A percentile compares a stretch with the other conserved stretches of the same genome.
phyloP scores from a whole-genome alignment of 495 filamentous ascomycete species.

The Tuber borchii region DNA sequence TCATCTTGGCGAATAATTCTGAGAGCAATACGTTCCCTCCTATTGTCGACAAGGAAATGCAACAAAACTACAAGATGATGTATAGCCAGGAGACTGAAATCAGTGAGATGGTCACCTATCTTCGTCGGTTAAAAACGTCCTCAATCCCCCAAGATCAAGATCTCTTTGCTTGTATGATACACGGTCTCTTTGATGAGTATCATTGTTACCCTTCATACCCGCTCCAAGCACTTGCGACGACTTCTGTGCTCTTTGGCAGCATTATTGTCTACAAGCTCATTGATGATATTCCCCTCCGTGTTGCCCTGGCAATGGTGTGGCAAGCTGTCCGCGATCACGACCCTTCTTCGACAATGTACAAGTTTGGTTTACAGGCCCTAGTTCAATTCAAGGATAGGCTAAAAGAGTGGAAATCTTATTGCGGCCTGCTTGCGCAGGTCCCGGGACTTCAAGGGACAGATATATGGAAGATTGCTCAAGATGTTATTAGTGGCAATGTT shows the following conservation, averaged over 20 bases:
- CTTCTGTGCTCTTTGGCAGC: conserved; percentile 91
- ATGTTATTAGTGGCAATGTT: conserved; percentile 56
- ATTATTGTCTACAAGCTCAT: conserved; percentile 91
- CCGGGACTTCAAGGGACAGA: conserved; percentile 76
- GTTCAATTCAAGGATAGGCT: conserved; percentile 75
- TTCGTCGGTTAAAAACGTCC: conserved; percentile 79
- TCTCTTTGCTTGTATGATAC: conserved; percentile 96
- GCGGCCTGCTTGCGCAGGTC: conserved; percentile 70
- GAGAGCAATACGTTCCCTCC: conserved; percentile 69
- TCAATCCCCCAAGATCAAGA: conserved; percentile 78
- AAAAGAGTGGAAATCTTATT: conserved; percentile 88
- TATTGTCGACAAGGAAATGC: conserved; percentile 83
- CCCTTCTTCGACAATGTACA: conserved; percentile 84
- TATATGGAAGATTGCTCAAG: conserved; percentile 71
- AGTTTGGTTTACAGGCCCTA: conserved; percentile 94
- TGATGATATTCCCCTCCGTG: conserved; percentile 78
- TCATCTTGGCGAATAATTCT: conserved; percentile 76
- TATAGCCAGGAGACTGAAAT: conserved; percentile 81
- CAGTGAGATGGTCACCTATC: conserved; percentile 67
- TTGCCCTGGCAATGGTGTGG: conserved; percentile 89
- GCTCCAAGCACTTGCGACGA: conserved; percentile 84
- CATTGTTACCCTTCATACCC: conserved; percentile 91
- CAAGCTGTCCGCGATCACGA: conserved; percentile 81
- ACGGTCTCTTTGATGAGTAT: conserved; percentile 95
- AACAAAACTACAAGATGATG: conserved; percentile 93